A percentile compares a stretch with the other conserved stretches of the same genome.
Evolutionary conservation across 176 grass and related monocot species (phyloP).

Genomic region (Luzula sylvatica): DNA sequence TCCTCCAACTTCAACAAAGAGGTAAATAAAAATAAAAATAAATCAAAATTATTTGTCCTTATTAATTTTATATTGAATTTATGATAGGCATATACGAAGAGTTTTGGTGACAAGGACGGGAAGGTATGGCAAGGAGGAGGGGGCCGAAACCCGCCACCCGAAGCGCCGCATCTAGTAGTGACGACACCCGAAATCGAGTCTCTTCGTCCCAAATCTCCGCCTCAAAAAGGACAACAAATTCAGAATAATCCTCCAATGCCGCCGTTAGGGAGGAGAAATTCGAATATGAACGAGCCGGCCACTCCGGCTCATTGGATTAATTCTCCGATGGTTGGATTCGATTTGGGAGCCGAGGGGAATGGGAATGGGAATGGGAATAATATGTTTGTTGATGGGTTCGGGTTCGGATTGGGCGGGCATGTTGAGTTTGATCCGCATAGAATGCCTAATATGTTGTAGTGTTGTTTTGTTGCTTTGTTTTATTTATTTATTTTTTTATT

Average conservation of each 20-base stretch:
- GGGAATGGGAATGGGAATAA: slow-evolving; percentile 7
- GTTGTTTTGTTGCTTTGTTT: slow-evolving; percentile 4
- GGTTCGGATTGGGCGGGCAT: slow-evolving; percentile 19
- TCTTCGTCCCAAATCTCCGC: slow-evolving; percentile 74
- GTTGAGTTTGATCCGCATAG: slow-evolving; percentile 15
- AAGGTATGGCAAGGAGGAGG: slow-evolving; percentile 89
- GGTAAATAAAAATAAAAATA: slow-evolving; percentile 29
- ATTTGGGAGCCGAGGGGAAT: slow-evolving; percentile 21
- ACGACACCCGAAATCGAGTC: slow-evolving; percentile 86
- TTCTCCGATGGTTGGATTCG: slow-evolving; percentile 26
- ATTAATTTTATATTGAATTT: slow-evolving; percentile 7
- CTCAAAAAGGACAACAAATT: slow-evolving; percentile 49
- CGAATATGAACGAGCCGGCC: slow-evolving; percentile 21
- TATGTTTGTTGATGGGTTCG: slow-evolving; percentile 37
- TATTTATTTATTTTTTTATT: background rate
- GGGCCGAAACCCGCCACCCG: slow-evolving; percentile 85
- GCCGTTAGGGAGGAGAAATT: slow-evolving; percentile 21
- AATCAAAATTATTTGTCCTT: no score
- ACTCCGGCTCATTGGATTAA: slow-evolving; percentile 28
- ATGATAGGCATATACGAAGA: slow-evolving; percentile 50
- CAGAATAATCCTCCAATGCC: slow-evolving; percentile 1
- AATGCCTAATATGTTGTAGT: slow-evolving; percentile 32
- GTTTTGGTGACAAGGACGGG: slow-evolving; percentile 60
- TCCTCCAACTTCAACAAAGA: slow-evolving; percentile 93
- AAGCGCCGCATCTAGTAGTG: slow-evolving; percentile 71